Evolutionary conservation across 495 filamentous ascomycete species (phyloP).

Genomic region (Aspergillus campestris): DNA sequence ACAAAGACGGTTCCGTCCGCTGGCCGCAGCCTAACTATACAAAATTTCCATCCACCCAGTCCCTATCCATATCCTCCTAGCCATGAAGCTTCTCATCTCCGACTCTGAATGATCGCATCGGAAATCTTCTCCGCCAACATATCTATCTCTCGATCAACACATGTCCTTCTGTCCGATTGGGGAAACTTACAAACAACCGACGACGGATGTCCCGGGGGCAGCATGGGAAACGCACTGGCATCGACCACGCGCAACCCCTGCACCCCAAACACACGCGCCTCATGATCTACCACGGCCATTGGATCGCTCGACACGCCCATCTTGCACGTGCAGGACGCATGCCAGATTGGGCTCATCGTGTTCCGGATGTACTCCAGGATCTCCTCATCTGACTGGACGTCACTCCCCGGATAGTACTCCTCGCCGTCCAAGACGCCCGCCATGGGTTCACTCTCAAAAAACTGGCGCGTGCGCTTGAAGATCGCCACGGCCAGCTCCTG

Average conservation of each 20-base stretch:
- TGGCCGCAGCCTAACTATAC: too few relatives aligned
- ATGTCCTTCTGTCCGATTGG: background rate
- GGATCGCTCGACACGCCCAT: slow-evolving; percentile 44
- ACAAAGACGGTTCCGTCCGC: too few relatives aligned
- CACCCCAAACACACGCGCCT: slow-evolving; percentile 44
- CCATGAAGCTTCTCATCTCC: too few relatives aligned
- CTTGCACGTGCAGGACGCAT: slow-evolving; percentile 44
- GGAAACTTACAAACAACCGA: slow-evolving; percentile 33
- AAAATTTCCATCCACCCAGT: too few relatives aligned
- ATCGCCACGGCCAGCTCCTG: slow-evolving; percentile 45
- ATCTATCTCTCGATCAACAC: slow-evolving; percentile 13
- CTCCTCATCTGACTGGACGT: slow-evolving; percentile 40
- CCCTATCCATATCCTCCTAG: too few relatives aligned
- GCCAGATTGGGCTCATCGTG: slow-evolving; percentile 36
- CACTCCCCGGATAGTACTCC: slow-evolving; percentile 40
- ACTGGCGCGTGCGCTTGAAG: slow-evolving; percentile 43
- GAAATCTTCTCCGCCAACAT: slow-evolving; percentile 50
- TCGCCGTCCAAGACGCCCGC: slow-evolving; percentile 31
- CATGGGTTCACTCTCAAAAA: slow-evolving; percentile 34
- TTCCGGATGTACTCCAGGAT: slow-evolving; percentile 39
- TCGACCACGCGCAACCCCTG: slow-evolving; percentile 48
- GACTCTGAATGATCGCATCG: slow-evolving; percentile 24
- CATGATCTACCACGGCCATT: slow-evolving; percentile 49
- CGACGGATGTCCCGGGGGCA: slow-evolving; percentile 45
- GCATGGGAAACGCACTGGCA: slow-evolving; percentile 44